Percentiles rank a stretch among this genome's conserved stretches.
Evolutionary conservation across 306 rosid species (phyloP).

Genomic region (Hylodesmum podocarpum): DNA sequence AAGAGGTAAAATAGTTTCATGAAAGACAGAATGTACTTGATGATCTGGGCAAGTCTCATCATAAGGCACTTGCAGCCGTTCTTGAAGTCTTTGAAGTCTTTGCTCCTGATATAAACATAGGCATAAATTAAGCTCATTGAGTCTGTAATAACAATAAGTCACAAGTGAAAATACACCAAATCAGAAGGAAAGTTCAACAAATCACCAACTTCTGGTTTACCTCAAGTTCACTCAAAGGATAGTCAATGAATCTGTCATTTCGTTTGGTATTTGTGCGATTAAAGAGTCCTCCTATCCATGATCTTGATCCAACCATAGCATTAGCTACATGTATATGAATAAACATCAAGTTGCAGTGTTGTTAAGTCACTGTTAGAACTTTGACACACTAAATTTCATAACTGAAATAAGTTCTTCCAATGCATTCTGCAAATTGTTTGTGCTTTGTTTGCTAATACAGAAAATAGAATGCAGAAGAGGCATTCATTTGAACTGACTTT

Average conservation of each 20-base stretch:
- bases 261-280: constrained; percentile 51
- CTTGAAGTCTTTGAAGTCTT: constrained; percentile 86
- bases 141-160: neutral
- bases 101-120: constrained; percentile 53
- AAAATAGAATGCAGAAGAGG: constrained; percentile 15
- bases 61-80: constrained; percentile 68
- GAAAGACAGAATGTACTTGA: constrained; percentile 57
- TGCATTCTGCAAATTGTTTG: constrained; percentile 1
- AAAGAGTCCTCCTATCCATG: constrained; percentile 91
- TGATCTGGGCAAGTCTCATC: constrained; percentile 74
- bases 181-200: constrained; percentile 14
- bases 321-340: constrained; percentile 54
- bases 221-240: constrained; percentile 69
- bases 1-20: constrained; percentile 14
- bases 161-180: neutral
- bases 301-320: constrained; percentile 94
- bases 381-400: neutral
- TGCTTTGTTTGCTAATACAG: constrained; percentile 2
- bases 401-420: neutral
- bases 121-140: constrained; percentile 1
- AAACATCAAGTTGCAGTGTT: neutral
- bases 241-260: constrained; percentile 52
- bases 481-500: neutral
- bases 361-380: neutral
- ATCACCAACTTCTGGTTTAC: constrained; percentile 36